Conservation (phyloP, 352 stramenopile genomes). For the Peronospora belbahrii region DNA sequence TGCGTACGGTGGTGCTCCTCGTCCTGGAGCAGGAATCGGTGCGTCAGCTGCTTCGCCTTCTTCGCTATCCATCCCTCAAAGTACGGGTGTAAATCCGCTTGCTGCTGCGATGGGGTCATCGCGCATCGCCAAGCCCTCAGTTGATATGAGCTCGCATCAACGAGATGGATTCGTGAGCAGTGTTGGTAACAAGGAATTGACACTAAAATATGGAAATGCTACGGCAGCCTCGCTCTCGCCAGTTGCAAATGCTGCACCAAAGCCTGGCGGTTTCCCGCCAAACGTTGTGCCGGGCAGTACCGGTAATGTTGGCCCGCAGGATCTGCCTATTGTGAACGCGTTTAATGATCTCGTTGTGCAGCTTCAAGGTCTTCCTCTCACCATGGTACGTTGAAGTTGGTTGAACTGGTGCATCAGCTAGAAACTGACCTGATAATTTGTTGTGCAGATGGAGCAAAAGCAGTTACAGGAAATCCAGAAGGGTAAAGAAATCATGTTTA, state of each 20-base stretch:
- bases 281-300: constrained; percentile 55
- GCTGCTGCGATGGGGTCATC: constrained; percentile 53
- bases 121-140: constrained; percentile 69
- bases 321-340: constrained; percentile 68
- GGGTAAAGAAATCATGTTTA: constrained; percentile 81
- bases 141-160: constrained; percentile 76
- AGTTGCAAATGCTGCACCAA: constrained; percentile 21
- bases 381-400: constrained; percentile 52
- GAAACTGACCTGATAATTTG: constrained; percentile 8
- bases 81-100: constrained; percentile 65
- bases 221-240: constrained; percentile 59
- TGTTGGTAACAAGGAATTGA: constrained; percentile 82
- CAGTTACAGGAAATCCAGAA: constrained; percentile 82
- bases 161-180: constrained; percentile 81
- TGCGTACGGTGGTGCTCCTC: constrained; percentile 25
- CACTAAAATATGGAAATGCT: constrained; percentile 80
- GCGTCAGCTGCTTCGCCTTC: constrained; percentile 19
- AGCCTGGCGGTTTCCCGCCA: constrained; percentile 33
- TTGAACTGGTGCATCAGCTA: not conserved
- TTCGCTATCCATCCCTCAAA: constrained; percentile 43
- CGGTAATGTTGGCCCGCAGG: constrained; percentile 63
- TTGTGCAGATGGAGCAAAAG: constrained; percentile 76
- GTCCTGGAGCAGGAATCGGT: constrained; percentile 31
- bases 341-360: constrained; percentile 78
- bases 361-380: constrained; percentile 63